Evolutionary conservation across 805 yeast species (phyloP).

Genomic region (Cephaloascus fragrans): DNA sequence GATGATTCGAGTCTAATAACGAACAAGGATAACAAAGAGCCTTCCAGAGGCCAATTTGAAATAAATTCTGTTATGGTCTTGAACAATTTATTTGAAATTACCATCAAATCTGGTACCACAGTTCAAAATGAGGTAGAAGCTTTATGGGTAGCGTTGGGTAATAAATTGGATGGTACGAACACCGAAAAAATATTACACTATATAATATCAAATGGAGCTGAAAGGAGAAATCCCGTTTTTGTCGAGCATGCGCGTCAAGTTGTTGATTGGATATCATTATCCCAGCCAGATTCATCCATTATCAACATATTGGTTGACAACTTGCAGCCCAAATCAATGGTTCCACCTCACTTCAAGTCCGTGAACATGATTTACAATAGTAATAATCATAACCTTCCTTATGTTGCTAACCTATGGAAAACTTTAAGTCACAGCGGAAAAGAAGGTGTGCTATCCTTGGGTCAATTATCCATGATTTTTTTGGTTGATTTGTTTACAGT

Average conservation of each 20-base stretch:
- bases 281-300: slow-evolving; percentile 35
- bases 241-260: slow-evolving; percentile 77
- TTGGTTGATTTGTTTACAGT: slow-evolving; percentile 70
- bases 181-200: slow-evolving; percentile 65
- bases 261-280: slow-evolving; percentile 60
- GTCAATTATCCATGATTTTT: slow-evolving; percentile 80
- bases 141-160: slow-evolving; percentile 90
- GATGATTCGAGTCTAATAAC: background rate
- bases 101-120: slow-evolving; percentile 62
- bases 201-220: slow-evolving; percentile 56
- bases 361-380: slow-evolving; percentile 12
- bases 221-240: slow-evolving; percentile 59
- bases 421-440: slow-evolving; percentile 43
- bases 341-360: slow-evolving; percentile 49
- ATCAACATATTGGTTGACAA: slow-evolving; percentile 59
- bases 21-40: background rate
- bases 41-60: slow-evolving; percentile 10
- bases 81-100: slow-evolving; percentile 74
- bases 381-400: slow-evolving; percentile 41
- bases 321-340: slow-evolving; percentile 79
- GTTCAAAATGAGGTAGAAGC: slow-evolving; percentile 88
- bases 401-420: slow-evolving; percentile 62
- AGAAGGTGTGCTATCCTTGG: slow-evolving; percentile 74
- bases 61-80: slow-evolving; percentile 53
- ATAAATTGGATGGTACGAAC: slow-evolving; percentile 57